Evolutionary conservation across 2,329 filamentous ascomycete genomes (phyloP).

Genomic region (Hypoxylon sp.): DNA sequence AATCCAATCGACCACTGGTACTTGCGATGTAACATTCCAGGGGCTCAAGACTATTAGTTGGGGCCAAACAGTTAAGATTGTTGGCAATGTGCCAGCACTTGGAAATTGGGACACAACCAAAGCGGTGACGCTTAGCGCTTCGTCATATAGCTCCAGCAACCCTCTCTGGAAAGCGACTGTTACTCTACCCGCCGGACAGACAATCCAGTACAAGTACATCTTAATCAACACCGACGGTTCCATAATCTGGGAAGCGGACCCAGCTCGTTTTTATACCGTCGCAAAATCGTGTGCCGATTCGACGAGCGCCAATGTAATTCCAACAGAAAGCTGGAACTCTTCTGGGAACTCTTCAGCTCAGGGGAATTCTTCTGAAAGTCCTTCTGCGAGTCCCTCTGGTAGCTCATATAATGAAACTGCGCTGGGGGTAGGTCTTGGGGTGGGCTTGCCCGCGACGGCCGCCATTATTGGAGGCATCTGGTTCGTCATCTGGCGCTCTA

Average conservation of each 20-base stretch:
- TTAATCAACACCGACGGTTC: conserved; percentile 67
- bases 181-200: conserved; percentile 67
- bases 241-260: conserved; percentile 74
- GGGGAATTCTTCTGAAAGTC: not conserved
- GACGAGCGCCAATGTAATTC: not conserved
- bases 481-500: conserved; percentile 28
- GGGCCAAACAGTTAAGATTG: conserved; percentile 75
- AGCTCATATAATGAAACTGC: conserved; percentile 5
- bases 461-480: conserved; percentile 29
- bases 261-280: conserved; percentile 61
- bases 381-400: not conserved
- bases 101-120: conserved; percentile 71
- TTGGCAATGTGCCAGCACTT: conserved; percentile 70
- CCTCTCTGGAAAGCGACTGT: conserved; percentile 73
- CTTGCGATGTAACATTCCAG: conserved; percentile 71
- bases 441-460: conserved; percentile 27
- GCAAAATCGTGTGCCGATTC: conserved; percentile 48
- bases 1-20: conserved; percentile 22
- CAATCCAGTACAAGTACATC: conserved; percentile 78
- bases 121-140: conserved; percentile 70
- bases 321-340: conserved; percentile 2
- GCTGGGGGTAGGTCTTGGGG: conserved; percentile 28
- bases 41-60: conserved; percentile 67
- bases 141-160: conserved; percentile 69
- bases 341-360: not conserved